Evolutionary conservation across 352 stramenopile species (phyloP), one percentile per base, ranked within the genome.

Genomic region (Phytophthora sp.): DNA sequence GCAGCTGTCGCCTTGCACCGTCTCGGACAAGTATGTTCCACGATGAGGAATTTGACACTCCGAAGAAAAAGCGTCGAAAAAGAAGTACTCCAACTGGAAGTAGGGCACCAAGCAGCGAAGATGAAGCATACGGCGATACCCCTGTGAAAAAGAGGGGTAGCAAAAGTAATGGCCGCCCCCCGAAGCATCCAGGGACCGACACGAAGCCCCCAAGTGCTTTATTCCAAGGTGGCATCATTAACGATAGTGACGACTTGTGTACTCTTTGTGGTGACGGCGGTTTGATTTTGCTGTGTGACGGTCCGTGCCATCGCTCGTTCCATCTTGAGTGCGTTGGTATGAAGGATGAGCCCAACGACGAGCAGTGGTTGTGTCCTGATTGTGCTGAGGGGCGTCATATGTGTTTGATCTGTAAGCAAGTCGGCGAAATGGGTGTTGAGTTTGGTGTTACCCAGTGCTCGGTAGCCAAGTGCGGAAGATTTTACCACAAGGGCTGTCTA

Each of bases 401-500:
- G 82, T 98, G 93, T 49, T 55, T 98, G 60, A 86, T 96, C 42
- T 98, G 93, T 67, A 95, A 94, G 59, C 80, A 96, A 68, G 88
- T 96, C 1, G 91, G 91, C 30, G 88, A 96, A 62, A 95, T 96
- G 86, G 87, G 87, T 24, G 82, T 78, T 1, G 87, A 97, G 63
- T 95, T 92, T 67, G 90, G 92, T 30, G 92, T 98, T 7, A 91
- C 88, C 1, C 89, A 96, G 66, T 98, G 92, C 55, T 94, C 90
- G 13, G 88, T 97, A 56, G 86, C 86, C 18, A 97, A 95, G 62
- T 98, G 92, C 54, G 92, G 92, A 15, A 78, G 92, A n/a, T 98
- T 97, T 58, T 97, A 98, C 75, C 92, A 98, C 73, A 90, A 93
- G 53, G 82, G 82, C 6, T 97, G 91, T 46, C 58, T 97, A n/a